Base-by-base conservation (phyloP, 2,329 filamentous ascomycete species). In the Colletotrichum paranaense region DNA sequence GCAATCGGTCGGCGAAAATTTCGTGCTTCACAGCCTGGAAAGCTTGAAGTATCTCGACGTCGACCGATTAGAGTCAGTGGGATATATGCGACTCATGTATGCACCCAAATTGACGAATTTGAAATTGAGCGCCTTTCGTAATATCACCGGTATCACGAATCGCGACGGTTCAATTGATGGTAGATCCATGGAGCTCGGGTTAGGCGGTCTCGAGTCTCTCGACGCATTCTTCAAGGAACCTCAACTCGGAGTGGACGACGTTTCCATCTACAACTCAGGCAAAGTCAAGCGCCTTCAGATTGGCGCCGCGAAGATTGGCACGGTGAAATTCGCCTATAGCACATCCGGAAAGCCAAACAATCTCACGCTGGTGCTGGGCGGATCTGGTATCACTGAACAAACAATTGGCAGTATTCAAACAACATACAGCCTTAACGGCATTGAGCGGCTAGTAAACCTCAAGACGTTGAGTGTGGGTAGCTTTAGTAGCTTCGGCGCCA, bases 21-120 rank as follows among this genome's bases (percentile, higher is more conserved):
- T 46, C 19, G 2, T 4, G 0, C 16, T 46, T 3, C 1, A n/a
- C 3, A 8, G 1, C 0, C 3, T 46, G 42, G 19, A 46, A 19
- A n/a, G 42, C 16, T 46, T 46, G 42, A 46, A 46, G 8, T 46
- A 9, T 46, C 42, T 46, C 42, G 42, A 46, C 42, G 19, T 46
- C 19, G 42, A 46, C 7, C 42, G 42, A 8, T 1, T 46, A 9
- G 19, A 46, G 3, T n/a, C 42, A 19, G 42, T 46, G 6, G 42
- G 16, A 1, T 5, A 46, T 1, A n/a, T 46, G 42, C 2, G 42
- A 9, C 42, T 46, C 42, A 7, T 38, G 38, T 46, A 1, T 0
- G 42, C 42, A 46, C 8, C 42, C 16, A 46, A 1, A n/a, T 19
- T 46, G 42, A n/a, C 42, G 8, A n/a, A 1, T n/a, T 46, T 46